Evolutionary conservation across 108 stramenopile genomes (phyloP).

Genomic region (Halocafeteria seosinensis): DNA sequence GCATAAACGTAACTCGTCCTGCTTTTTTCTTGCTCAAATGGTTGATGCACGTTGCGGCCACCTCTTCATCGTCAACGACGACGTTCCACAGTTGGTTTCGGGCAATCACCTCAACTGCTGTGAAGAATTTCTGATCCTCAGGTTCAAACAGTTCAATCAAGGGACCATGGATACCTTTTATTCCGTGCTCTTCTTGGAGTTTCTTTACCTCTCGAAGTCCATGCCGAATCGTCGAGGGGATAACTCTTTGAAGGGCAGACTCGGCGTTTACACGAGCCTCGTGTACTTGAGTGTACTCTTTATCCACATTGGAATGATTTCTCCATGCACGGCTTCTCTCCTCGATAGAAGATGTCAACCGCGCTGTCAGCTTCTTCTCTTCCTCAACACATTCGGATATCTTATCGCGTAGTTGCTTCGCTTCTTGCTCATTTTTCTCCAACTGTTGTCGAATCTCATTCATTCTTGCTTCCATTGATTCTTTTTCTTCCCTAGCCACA

Average conservation of each 20-base stretch:
- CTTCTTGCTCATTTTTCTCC: no score
- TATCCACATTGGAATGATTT: no score
- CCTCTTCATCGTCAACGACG: constrained; percentile 87
- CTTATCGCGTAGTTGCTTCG: no score
- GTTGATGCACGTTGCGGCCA: constrained; percentile 70
- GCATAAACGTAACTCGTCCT: constrained; percentile 91
- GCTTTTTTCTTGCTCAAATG: constrained; percentile 57
- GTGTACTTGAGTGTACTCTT: no score
- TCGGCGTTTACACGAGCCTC: constrained; percentile 38
- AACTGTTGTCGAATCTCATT: no score
- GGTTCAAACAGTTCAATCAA: constrained; percentile 72
- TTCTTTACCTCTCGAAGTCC: constrained; percentile 57
- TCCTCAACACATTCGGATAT: no score
- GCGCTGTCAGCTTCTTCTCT: no score
- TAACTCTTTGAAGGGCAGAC: constrained; percentile 46
- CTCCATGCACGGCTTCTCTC: no score
- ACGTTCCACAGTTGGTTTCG: constrained; percentile 85
- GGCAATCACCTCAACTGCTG: constrained; percentile 78
- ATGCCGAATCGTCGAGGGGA: constrained; percentile 63
- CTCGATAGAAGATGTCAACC: no score
- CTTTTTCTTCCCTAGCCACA: no score
- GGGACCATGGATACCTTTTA: constrained; percentile 61
- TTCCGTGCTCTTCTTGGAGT: constrained; percentile 54
- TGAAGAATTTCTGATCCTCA: constrained; percentile 54
- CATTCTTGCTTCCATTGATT: no score